phyloP scores from a whole-genome alignment of 192 early-diverging fungal species.

The Coemansia sp. region DNA sequence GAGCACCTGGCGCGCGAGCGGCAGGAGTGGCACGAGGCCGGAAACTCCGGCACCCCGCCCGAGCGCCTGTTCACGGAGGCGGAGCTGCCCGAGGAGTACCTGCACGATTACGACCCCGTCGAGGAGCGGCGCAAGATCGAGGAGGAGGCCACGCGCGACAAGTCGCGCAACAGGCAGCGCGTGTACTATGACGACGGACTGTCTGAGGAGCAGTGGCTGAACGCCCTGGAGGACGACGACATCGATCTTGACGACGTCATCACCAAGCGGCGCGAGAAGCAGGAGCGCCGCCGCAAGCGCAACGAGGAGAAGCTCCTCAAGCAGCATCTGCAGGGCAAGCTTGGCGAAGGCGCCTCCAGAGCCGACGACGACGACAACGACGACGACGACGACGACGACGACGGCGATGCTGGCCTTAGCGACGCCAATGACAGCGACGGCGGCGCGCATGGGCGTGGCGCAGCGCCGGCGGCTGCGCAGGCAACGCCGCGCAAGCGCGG shows the following conservation, averaged over 20 bases:
- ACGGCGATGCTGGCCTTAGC: background rate
- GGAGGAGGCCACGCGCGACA: constrained; percentile 67
- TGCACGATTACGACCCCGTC: constrained; percentile 60
- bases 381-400: constrained; percentile 7
- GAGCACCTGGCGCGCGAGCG: constrained; percentile 62
- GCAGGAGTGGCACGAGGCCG: constrained; percentile 56
- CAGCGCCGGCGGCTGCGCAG: background rate
- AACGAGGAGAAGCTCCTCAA: constrained; percentile 30
- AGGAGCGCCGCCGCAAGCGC: constrained; percentile 43
- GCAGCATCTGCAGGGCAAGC: constrained; percentile 23
- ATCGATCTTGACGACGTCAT: constrained; percentile 63
- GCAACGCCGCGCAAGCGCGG: constrained; percentile 22
- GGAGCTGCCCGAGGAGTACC: constrained; percentile 84
- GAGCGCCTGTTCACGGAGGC: constrained; percentile 82
- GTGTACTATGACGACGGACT: constrained; percentile 91
- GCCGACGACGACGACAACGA: constrained; percentile 6
- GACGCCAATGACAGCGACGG: constrained; percentile 1
- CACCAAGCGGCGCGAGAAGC: constrained; percentile 42
- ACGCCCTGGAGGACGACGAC: constrained; percentile 68
- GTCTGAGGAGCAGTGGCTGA: constrained; percentile 92
- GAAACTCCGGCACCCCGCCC: constrained; percentile 60
- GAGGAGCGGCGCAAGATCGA: constrained; percentile 54
- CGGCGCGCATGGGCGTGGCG: background rate
- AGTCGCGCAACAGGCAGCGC: constrained; percentile 69
- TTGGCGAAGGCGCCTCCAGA: constrained; percentile 16